Evolutionary conservation across 2,329 filamentous ascomycete species (phyloP), one percentile per base, ranked within the genome.

Genomic region (Magnaporthales sp.): DNA sequence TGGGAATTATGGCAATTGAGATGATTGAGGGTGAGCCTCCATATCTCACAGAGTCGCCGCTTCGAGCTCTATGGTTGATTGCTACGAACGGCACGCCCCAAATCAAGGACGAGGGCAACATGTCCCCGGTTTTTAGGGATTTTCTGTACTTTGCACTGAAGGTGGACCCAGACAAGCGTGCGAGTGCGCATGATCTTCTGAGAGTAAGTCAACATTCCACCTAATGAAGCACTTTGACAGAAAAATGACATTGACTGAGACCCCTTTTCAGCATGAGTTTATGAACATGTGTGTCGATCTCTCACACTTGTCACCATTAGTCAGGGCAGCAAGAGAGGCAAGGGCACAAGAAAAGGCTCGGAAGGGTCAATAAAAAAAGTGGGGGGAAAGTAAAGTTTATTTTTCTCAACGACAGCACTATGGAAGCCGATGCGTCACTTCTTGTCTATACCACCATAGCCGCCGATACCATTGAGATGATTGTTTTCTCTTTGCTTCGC

Each of bases 11-110:
- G 95, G 93, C 95, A 8, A 98, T 99, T 74, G 95, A 99, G 79
- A 99, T 99, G 95, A 97, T 99, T 70, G 95, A 98, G 80, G 95
- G 94, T 76, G 95, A 98, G 77, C 95, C 95, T 13, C 95, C 95
- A 27, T 99, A 98, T 76, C 83, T 99, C 68, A 98, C 93, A 54
- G 95, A 99, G 77, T 96, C 92, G 51, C 95, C 95, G 5, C 84
- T 99, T 27, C 89, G 94, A 68, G 95, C 95, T 1, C 84, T 99
- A 51, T 99, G 95, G 84, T 80, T 99, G 72, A 99, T 99, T 76
- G 95, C 95, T 66, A 98, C 95, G 38, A 97, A 97, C 74, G 95
- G 95, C 63, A 98, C 95, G 19, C 95, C 95, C 1, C 84, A 89
- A 66, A 96, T 99, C 79, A 98, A 98, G 80, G 93, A 97, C 70